Base-by-base conservation (phyloP, 2,329 filamentous ascomycete species). In the Diplodia intermedia region DNA sequence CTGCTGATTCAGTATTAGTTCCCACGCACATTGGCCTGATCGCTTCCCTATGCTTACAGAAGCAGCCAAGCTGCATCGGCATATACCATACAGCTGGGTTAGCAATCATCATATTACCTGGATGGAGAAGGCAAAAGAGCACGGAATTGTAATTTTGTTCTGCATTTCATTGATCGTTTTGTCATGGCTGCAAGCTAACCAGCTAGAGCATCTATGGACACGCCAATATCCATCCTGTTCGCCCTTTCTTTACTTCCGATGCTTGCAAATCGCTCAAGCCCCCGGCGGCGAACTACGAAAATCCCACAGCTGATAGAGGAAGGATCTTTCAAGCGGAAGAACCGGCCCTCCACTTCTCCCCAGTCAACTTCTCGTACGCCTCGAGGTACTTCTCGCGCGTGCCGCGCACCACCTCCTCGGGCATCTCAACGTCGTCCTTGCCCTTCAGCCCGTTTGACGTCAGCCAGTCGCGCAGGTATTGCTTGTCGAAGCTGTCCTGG, bases 401-500 rank as follows among this genome's bases (percentile, higher is more conserved):
- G 75, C 88, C 86, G 71, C 82, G 76, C 20, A 89, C 87, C 67
- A 97, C 85, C 63, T 94, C 89, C 4, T 88, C 85, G 0, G 91
- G 89, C 83, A 97, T 90, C 65, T 80, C 81, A 18, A 95, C 90
- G 1, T 87, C 90, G 31, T 89, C 84, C 80, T 91, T 91, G 1
- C 90, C 91, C 82, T 93, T 93, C 68, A 96, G 79, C 0, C 91
- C 91, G 68, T 90, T 84, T 57, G 78, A 80, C 2, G 89, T 90
- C 74, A 97, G 79, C 91, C 93, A 97, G 80, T 97, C 90, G 43
- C 94, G 84, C 72, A 97, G 79, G 74, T 78, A 83, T 74, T 84
- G 67, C 85, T 97, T 97, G 78, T 97, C 94, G 72, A 94, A 95
- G 80, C 91, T 95, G 66, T 90, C 86, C 82, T 96, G 93, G 68